Conservation (phyloP, 2,329 filamentous ascomycete genomes). For the Alternaria sp. region DNA sequence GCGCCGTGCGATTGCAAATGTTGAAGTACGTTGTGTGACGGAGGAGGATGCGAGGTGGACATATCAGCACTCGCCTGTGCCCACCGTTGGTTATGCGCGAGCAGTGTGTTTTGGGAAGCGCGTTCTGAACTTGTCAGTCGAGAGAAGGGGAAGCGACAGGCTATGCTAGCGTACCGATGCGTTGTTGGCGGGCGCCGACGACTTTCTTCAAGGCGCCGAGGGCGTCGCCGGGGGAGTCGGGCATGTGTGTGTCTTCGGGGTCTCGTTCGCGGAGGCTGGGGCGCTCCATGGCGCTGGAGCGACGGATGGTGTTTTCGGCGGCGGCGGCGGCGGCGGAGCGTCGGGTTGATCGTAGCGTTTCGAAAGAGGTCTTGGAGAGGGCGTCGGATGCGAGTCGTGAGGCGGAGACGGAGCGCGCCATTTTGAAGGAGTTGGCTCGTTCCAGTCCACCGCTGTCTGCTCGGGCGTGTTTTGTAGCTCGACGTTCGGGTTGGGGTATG, state of each 20-base stretch:
- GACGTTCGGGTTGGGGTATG: conserved; percentile 40
- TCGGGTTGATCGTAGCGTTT: conserved; percentile 34
- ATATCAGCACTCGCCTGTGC: conserved; percentile 52
- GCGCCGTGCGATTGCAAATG: neutral
- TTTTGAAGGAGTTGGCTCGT: conserved; percentile 41
- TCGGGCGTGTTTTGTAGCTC: conserved; percentile 45
- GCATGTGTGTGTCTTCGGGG: conserved; percentile 31
- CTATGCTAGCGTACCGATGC: conserved; percentile 37
- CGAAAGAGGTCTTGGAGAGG: conserved; percentile 42
- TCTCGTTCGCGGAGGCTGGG: conserved; percentile 30
- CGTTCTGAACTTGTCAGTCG: conserved; percentile 34
- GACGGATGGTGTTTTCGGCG: conserved; percentile 30
- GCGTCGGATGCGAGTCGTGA: conserved; percentile 34
- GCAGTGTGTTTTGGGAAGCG: conserved; percentile 46
- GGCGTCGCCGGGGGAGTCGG: conserved; percentile 48
- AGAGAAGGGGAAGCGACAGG: neutral
- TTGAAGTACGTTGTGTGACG: conserved; percentile 17
- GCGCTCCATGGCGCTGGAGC: conserved; percentile 45
- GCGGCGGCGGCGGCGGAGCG: conserved; percentile 13
- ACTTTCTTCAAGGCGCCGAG: conserved; percentile 51
- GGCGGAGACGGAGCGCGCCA: conserved; percentile 40
- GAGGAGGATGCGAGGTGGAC: conserved; percentile 23
- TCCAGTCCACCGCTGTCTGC: conserved; percentile 38
- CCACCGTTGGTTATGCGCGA: conserved; percentile 56
- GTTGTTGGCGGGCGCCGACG: conserved; percentile 46